Percentiles rank a stretch among this genome's conserved stretches.
These are phyloP conservation scores for Aciculosporium take DNA, from an alignment of 2,329 filamentous ascomycete genomes.

Conservation along the genomic window DNA sequence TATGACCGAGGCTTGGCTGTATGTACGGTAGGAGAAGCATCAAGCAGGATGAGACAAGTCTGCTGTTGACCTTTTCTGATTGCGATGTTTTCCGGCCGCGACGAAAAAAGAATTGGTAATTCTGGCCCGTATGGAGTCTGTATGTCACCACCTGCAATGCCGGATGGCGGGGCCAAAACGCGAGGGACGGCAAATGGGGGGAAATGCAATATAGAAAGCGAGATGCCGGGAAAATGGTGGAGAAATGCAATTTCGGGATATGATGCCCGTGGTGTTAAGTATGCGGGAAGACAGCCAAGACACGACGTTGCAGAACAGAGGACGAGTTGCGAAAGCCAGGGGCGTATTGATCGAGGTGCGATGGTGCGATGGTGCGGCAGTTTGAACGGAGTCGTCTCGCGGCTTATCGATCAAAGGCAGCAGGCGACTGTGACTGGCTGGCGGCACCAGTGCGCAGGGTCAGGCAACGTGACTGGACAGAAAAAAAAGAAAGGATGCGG, in stretches of 20 bases:
- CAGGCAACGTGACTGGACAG: constrained; percentile 13
- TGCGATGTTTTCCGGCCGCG: background rate
- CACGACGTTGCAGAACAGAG: background rate
- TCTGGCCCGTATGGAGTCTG: no score
- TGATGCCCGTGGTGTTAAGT: background rate
- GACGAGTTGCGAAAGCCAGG: background rate
- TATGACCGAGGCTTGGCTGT: background rate
- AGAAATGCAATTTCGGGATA: background rate
- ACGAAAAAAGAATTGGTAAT: background rate
- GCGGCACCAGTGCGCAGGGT: constrained; percentile 4
- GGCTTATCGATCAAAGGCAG: background rate
- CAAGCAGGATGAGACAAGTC: background rate
- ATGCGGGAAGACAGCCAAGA: background rate
- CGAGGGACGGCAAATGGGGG: background rate
- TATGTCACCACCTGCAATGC: background rate
- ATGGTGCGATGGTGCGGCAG: constrained; percentile 2
- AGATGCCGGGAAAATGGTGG: background rate
- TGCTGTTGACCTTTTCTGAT: background rate
- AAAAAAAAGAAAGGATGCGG: constrained; percentile 7
- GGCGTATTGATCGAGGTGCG: constrained; percentile 4
- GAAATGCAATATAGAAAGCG: background rate
- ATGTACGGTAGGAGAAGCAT: background rate
- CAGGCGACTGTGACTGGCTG: constrained; percentile 1
- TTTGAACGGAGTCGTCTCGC: constrained; percentile 3
- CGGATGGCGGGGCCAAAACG: background rate